Evolutionary conservation across 1,284 basidiomycete genomes (phyloP).

Genomic region (Leccinum angustisporum): DNA sequence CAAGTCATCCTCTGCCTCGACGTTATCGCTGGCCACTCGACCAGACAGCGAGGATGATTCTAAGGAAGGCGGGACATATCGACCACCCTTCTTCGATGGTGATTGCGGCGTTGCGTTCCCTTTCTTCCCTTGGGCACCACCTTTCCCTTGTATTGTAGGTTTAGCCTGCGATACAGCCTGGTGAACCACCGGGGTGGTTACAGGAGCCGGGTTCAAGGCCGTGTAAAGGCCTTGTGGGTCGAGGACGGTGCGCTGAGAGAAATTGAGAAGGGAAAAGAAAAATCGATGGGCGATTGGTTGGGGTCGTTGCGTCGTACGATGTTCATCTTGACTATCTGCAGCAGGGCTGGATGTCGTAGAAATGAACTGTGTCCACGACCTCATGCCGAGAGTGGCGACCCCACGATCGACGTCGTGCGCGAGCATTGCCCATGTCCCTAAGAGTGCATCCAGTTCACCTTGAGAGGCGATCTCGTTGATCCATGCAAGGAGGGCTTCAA

Average conservation of each 20-base stretch:
- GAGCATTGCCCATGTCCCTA: constrained; percentile 81
- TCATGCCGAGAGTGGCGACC: constrained; percentile 52
- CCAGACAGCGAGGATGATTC: constrained; percentile 22
- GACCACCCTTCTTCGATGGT: constrained; percentile 37
- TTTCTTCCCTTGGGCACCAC: constrained; percentile 20
- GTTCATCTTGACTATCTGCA: constrained; percentile 22
- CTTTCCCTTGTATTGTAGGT: constrained; percentile 8
- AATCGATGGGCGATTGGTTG: constrained; percentile 25
- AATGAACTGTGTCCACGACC: constrained; percentile 55
- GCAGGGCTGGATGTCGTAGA: constrained; percentile 19
- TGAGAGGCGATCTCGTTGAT: constrained; percentile 54
- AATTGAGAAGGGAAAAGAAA: constrained; percentile 42
- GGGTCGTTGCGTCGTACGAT: not conserved
- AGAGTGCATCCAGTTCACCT: constrained; percentile 64
- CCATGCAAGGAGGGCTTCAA: constrained; percentile 58
- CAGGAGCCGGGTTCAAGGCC: constrained; percentile 68
- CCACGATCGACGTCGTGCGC: constrained; percentile 72
- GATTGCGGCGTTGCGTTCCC: constrained; percentile 11
- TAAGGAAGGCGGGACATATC: constrained; percentile 27
- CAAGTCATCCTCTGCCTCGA: constrained; percentile 60
- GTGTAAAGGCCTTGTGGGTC: constrained; percentile 67
- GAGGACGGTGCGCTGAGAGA: constrained; percentile 56
- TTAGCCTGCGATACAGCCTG: constrained; percentile 1
- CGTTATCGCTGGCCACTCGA: constrained; percentile 33
- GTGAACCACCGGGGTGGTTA: constrained; percentile 17